Conservation (phyloP, 306 rosid genomes). For the Mimosa bimucronata region DNA sequence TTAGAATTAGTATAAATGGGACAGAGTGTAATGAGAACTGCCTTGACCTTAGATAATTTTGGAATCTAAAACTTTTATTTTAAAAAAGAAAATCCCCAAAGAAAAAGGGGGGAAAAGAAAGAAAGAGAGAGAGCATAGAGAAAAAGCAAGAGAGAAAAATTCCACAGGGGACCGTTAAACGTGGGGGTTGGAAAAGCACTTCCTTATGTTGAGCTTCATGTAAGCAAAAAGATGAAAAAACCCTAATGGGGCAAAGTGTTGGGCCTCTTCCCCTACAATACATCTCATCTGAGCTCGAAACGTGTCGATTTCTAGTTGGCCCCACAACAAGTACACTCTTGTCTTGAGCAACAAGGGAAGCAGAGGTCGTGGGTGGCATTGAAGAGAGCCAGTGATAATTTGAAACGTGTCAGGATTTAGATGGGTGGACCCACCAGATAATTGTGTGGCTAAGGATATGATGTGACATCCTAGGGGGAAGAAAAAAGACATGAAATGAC, state of each 20-base stretch:
- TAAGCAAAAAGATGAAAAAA: neutral
- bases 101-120: neutral
- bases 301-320: constrained; percentile 37
- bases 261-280: neutral
- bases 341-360: neutral
- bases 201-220: neutral
- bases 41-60: neutral
- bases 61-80: neutral
- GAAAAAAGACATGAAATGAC: constrained; percentile 4
- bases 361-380: neutral
- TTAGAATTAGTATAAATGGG: no score
- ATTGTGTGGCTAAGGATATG: constrained; percentile 1
- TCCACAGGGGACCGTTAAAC: constrained; percentile 11
- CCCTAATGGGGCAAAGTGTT: neutral
- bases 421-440: constrained; percentile 3
- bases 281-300: neutral
- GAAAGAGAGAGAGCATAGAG: neutral
- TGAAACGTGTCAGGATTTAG: constrained; percentile 42
- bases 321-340: neutral
- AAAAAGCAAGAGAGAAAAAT: neutral
- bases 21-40: neutral
- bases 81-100: no score
- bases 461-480: constrained; percentile 16
- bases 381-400: neutral
- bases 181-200: neutral